Conservation (phyloP, 169 alveolate genomes). For the Perkinsus olseni region DNA sequence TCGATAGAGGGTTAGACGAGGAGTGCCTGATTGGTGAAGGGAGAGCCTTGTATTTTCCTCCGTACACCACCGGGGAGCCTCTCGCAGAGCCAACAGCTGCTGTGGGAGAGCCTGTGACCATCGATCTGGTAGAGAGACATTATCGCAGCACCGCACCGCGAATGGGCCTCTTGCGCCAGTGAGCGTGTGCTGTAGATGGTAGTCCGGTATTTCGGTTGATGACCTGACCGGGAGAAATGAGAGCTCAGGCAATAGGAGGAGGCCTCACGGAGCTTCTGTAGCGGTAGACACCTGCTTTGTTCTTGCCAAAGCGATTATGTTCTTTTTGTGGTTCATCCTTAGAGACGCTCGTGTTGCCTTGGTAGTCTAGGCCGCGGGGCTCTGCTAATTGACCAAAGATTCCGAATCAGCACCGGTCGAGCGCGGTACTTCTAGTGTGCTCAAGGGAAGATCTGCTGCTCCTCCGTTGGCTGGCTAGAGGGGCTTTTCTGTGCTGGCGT, state of each 20-base stretch:
- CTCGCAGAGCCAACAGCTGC: not conserved
- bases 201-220: not conserved
- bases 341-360: not conserved
- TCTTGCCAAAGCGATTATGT: not conserved
- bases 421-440: not conserved
- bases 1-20: too few relatives aligned
- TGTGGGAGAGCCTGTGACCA: not conserved
- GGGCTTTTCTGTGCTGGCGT: not conserved
- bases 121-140: not conserved
- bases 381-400: not conserved
- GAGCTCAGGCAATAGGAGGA: not conserved
- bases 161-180: not conserved
- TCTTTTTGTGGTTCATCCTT: not conserved
- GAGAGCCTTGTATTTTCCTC: too few relatives aligned
- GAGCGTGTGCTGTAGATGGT: not conserved
- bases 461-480: not conserved
- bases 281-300: not conserved
- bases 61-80: not conserved
- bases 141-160: not conserved
- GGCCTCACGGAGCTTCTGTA: not conserved
- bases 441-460: not conserved
- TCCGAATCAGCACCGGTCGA: not conserved
- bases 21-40: too few relatives aligned
- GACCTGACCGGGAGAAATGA: not conserved
- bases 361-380: not conserved